Percentiles rank a stretch among this genome's conserved stretches.
These are phyloP conservation scores for Hymenoscyphus albidus DNA, from an alignment of 2,329 filamentous ascomycete species.

Conservation along the genomic window DNA sequence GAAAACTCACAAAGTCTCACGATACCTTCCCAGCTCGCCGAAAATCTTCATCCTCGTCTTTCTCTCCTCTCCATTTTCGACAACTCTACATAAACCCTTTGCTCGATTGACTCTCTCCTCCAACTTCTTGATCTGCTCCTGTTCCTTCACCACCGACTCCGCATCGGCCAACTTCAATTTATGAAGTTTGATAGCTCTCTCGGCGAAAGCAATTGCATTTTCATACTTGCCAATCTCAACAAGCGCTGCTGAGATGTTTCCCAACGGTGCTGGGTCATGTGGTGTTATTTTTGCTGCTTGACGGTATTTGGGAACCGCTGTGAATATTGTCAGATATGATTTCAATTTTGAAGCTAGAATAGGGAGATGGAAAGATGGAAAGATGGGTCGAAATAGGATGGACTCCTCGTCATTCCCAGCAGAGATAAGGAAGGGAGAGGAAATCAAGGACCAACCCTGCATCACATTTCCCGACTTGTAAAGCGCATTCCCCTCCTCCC, in stretches of 20 bases:
- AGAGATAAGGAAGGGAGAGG: not conserved
- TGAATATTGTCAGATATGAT: no score
- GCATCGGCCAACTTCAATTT: not conserved
- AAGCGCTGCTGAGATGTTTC: slow-evolving; percentile 15
- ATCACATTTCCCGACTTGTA: slow-evolving; percentile 9
- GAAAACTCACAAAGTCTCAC: slow-evolving; percentile 6
- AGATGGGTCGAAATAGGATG: not conserved
- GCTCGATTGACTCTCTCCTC: slow-evolving; percentile 12
- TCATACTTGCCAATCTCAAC: slow-evolving; percentile 14
- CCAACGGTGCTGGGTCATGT: slow-evolving; percentile 33
- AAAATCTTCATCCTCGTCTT: not conserved
- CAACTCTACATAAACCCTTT: not conserved
- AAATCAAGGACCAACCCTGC: slow-evolving; percentile 5
- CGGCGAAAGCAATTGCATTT: slow-evolving; percentile 2
- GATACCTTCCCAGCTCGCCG: not conserved
- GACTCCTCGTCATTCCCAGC: no score
- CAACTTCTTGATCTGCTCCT: slow-evolving; percentile 6
- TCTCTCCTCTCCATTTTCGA: not conserved
- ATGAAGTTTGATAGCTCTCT: slow-evolving; percentile 10
- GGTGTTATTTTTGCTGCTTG: slow-evolving; percentile 9
- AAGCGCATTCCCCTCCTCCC: slow-evolving; percentile 12
- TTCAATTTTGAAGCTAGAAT: not conserved
- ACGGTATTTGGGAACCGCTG: slow-evolving; percentile 7
- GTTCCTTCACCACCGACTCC: not conserved
- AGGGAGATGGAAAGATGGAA: not conserved